Conservation (phyloP, 192 early-diverging fungal species). For the Haplosporangium gracile region DNA sequence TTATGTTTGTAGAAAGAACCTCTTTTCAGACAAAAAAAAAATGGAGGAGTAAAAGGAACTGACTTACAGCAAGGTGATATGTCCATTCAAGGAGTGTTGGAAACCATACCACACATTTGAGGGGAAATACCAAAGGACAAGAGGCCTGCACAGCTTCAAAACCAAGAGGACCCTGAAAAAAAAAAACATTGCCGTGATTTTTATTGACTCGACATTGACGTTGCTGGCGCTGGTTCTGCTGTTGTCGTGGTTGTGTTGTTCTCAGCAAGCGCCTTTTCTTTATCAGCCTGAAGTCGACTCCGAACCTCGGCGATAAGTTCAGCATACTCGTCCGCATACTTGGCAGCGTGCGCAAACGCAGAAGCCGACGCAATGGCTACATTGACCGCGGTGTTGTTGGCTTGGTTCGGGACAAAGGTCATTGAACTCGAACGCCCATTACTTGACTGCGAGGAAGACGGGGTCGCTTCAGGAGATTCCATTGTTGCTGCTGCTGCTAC, state of each 20-base stretch:
- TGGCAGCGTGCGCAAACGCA: conserved; percentile 32
- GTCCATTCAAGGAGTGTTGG: too few relatives aligned
- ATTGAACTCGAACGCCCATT: background rate
- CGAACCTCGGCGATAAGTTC: conserved; percentile 40
- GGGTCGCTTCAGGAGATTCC: background rate
- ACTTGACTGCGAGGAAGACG: conserved; percentile 25
- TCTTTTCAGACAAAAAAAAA: too few relatives aligned
- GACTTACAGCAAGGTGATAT: too few relatives aligned
- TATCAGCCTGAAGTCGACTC: conserved; percentile 23
- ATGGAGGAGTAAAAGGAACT: background rate
- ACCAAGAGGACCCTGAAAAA: background rate
- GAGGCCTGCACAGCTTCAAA: background rate
- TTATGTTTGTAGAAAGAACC: too few relatives aligned
- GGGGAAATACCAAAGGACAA: too few relatives aligned
- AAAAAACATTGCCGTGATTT: background rate
- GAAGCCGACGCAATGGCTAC: conserved; percentile 24
- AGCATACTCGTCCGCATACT: conserved; percentile 38
- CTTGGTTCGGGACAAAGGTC: conserved; percentile 26
- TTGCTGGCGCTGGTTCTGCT: background rate
- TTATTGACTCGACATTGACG: background rate
- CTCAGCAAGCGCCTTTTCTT: conserved; percentile 11
- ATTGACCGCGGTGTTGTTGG: conserved; percentile 22
- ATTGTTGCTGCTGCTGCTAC: background rate
- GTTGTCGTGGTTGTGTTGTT: background rate
- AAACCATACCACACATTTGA: too few relatives aligned